Percentiles rank a stretch among this genome's conserved stretches.
Conservation (phyloP, 2,329 filamentous ascomycete genomes). For the Domatiomyces globalis region DNA sequence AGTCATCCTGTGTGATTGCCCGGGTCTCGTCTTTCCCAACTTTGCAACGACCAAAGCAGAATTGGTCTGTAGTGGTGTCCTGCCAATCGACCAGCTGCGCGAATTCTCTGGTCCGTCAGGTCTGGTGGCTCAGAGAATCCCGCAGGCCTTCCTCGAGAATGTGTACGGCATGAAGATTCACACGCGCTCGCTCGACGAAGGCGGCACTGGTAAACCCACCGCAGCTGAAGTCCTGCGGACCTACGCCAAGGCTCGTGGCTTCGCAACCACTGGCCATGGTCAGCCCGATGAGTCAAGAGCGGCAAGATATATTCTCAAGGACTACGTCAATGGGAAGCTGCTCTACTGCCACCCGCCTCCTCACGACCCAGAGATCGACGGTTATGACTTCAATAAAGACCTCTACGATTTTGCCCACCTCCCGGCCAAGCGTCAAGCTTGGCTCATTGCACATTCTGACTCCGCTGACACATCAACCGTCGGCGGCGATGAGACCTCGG, state of each 20-base stretch:
- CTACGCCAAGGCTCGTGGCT: slow-evolving; percentile 80
- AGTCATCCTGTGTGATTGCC: slow-evolving; percentile 91
- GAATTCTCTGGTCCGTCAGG: slow-evolving; percentile 80
- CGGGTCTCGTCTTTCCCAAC: slow-evolving; percentile 95
- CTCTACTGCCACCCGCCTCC: slow-evolving; percentile 85
- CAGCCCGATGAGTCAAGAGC: slow-evolving; percentile 89
- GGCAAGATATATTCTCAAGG: slow-evolving; percentile 78
- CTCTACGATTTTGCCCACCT: slow-evolving; percentile 74
- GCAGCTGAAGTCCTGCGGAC: slow-evolving; percentile 71
- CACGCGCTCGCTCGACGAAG: slow-evolving; percentile 71
- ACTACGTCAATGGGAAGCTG: slow-evolving; percentile 93
- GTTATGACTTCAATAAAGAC: slow-evolving; percentile 68
- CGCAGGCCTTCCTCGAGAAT: slow-evolving; percentile 76
- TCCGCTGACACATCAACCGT: slow-evolving; percentile 28
- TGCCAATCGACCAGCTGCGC: slow-evolving; percentile 91
- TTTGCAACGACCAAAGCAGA: slow-evolving; percentile 95
- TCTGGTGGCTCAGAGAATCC: slow-evolving; percentile 72
- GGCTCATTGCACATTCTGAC: slow-evolving; percentile 37
- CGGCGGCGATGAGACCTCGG: slow-evolving; percentile 24
- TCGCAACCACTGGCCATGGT: slow-evolving; percentile 68
- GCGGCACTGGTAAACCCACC: slow-evolving; percentile 74
- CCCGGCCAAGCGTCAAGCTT: slow-evolving; percentile 62
- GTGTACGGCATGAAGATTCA: slow-evolving; percentile 85
- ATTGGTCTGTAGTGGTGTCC: slow-evolving; percentile 82
- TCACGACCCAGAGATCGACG: slow-evolving; percentile 47